Percentiles rank a stretch among this genome's conserved stretches.
phyloP scores from a whole-genome alignment of 140 eudicot genomes.

The Senecio squalidus region DNA sequence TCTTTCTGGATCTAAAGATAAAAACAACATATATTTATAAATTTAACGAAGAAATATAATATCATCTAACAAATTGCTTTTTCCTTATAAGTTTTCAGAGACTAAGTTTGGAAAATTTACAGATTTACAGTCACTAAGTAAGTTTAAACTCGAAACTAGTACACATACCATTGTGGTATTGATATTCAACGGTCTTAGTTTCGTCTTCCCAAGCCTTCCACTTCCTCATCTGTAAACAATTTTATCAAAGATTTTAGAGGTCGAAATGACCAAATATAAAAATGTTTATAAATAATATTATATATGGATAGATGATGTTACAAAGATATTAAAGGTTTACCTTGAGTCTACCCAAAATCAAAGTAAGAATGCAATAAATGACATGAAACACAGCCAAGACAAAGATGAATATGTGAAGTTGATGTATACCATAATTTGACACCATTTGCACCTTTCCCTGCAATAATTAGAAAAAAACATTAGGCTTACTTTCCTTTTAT shows the following conservation, averaged over 20 bases:
- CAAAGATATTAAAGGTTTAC: conserved; percentile 15
- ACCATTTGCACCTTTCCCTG: conserved; percentile 61
- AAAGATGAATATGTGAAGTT: conserved; percentile 74
- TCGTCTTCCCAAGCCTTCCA: conserved; percentile 79
- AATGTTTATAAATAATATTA: too few relatives aligned
- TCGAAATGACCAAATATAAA: too few relatives aligned
- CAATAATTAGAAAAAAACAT: neutral
- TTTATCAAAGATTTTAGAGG: neutral
- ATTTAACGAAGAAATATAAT: too few relatives aligned
- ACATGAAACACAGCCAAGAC: conserved; percentile 59
- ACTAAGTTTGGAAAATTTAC: too few relatives aligned
- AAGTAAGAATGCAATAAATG: conserved; percentile 45
- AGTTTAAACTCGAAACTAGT: too few relatives aligned
- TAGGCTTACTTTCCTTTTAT: too few relatives aligned
- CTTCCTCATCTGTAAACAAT: conserved; percentile 47
- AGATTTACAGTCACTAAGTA: too few relatives aligned
- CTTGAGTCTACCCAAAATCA: conserved; percentile 58
- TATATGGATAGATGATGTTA: too few relatives aligned
- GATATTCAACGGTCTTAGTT: conserved; percentile 58
- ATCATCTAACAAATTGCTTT: too few relatives aligned
- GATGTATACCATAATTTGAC: conserved; percentile 63
- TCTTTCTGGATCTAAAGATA: conserved; percentile 53
- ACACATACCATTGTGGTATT: conserved; percentile 44
- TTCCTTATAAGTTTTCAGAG: too few relatives aligned
- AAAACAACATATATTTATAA: too few relatives aligned